Percentiles rank a stretch among this genome's conserved stretches.
Conservation (phyloP, 257 asterid genomes). For the Henckelia pumila region DNA sequence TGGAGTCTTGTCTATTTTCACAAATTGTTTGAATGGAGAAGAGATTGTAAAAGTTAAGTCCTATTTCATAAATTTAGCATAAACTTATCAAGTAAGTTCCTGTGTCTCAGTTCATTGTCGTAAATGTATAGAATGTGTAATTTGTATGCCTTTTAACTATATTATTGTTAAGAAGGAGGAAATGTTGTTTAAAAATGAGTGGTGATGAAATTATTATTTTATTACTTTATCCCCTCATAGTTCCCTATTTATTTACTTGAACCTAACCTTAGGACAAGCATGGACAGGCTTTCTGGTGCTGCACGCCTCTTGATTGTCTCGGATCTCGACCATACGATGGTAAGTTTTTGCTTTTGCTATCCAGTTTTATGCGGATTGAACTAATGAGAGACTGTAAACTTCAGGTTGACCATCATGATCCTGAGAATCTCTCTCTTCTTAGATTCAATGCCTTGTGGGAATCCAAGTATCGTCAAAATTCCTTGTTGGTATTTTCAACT, state of each 20-base stretch:
- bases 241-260: slow-evolving; percentile 31
- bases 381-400: slow-evolving; percentile 25
- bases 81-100: not conserved
- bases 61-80: not conserved
- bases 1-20: not conserved
- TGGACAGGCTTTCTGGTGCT: slow-evolving; percentile 69
- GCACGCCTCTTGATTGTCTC: slow-evolving; percentile 94
- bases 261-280: slow-evolving; percentile 30
- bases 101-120: not conserved
- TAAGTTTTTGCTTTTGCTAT: slow-evolving; percentile 31
- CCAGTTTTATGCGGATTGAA: slow-evolving; percentile 10
- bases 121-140: slow-evolving; percentile 1
- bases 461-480: slow-evolving; percentile 73
- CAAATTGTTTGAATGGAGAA: too few relatives aligned
- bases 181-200: slow-evolving; percentile 9
- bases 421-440: slow-evolving; percentile 74
- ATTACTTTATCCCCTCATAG: slow-evolving; percentile 2
- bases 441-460: slow-evolving; percentile 98
- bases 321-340: slow-evolving; percentile 98
- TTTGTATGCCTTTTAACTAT: not conserved
- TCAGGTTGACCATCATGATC: slow-evolving; percentile 95
- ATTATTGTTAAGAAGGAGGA: not conserved
- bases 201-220: not conserved
- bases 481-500: slow-evolving; percentile 92
- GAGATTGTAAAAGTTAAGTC: not conserved